Percentiles rank a stretch among this genome's conserved stretches.
Conservation (phyloP, 345 rosid species). For the Eucalyptus erythrocorys region DNA sequence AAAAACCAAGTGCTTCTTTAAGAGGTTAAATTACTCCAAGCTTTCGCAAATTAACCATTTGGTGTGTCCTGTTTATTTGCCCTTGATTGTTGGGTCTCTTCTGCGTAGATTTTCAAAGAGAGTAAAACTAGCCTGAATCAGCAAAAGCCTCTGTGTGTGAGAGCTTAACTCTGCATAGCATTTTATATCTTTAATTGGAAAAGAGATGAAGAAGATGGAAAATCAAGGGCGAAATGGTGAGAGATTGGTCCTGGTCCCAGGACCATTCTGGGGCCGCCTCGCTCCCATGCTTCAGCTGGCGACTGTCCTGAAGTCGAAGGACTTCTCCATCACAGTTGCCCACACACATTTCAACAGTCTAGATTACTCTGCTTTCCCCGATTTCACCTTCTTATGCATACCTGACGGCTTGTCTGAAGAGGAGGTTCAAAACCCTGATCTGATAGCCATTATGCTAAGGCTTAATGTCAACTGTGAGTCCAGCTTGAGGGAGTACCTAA, state of each 20-base stretch:
- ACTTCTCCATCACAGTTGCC: slow-evolving; percentile 44
- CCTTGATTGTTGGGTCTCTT: background rate
- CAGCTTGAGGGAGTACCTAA: slow-evolving; percentile 9
- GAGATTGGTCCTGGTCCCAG: slow-evolving; percentile 32
- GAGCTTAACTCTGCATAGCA: background rate
- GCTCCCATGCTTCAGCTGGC: slow-evolving; percentile 64
- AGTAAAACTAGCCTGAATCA: background rate
- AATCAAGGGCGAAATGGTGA: background rate
- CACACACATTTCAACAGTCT: slow-evolving; percentile 25
- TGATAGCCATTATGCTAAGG: background rate
- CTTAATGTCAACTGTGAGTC: slow-evolving; percentile 21
- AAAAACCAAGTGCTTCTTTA: background rate
- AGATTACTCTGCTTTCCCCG: slow-evolving; percentile 7
- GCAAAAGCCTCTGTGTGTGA: background rate
- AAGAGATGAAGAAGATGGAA: background rate
- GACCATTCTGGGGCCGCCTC: slow-evolving; percentile 54
- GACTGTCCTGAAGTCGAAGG: slow-evolving; percentile 31
- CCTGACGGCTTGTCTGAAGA: slow-evolving; percentile 15
- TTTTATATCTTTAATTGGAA: background rate
- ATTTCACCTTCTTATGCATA: slow-evolving; percentile 13
- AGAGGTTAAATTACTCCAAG: background rate
- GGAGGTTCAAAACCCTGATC: background rate
- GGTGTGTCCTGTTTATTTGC: background rate
- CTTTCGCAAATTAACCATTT: background rate
- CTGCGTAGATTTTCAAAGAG: background rate